phyloP scores from a whole-genome alignment of 805 yeast genomes.

The Schizosaccharomyces lindneri region DNA sequence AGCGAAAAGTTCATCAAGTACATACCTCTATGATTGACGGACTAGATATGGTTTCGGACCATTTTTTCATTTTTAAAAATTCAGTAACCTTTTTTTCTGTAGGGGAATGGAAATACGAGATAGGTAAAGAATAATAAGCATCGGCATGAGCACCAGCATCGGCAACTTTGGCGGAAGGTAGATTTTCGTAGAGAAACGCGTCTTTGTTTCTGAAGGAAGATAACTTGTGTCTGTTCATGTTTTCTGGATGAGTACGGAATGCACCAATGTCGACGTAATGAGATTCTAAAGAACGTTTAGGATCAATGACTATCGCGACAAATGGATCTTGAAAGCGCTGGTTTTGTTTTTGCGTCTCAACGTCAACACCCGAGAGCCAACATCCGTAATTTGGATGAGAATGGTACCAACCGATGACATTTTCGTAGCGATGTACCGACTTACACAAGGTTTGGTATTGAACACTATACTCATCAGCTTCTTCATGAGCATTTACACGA shows the following conservation, averaged over 20 bases:
- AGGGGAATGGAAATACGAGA: slow-evolving; percentile 31
- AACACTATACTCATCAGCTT: slow-evolving; percentile 89
- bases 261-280: slow-evolving; percentile 69
- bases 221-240: slow-evolving; percentile 5
- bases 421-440: slow-evolving; percentile 27
- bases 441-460: slow-evolving; percentile 39
- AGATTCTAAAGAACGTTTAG: slow-evolving; percentile 35
- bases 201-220: neutral
- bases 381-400: slow-evolving; percentile 96
- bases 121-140: slow-evolving; percentile 39
- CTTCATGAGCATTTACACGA: slow-evolving; percentile 77
- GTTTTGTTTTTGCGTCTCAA: slow-evolving; percentile 62
- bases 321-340: slow-evolving; percentile 83
- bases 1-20: neutral
- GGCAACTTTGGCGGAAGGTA: slow-evolving; percentile 17
- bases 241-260: slow-evolving; percentile 41
- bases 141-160: slow-evolving; percentile 53
- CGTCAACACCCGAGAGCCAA: slow-evolving; percentile 85
- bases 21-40: neutral
- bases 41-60: slow-evolving; percentile 20
- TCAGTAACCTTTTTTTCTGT: slow-evolving; percentile 25
- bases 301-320: slow-evolving; percentile 65
- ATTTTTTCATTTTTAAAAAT: slow-evolving; percentile 21
- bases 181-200: slow-evolving; percentile 2
- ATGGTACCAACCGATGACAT: slow-evolving; percentile 90